These are phyloP conservation scores for Balansia obtecta DNA, from an alignment of 2,329 filamentous ascomycete genomes.

Conservation along the genomic window DNA sequence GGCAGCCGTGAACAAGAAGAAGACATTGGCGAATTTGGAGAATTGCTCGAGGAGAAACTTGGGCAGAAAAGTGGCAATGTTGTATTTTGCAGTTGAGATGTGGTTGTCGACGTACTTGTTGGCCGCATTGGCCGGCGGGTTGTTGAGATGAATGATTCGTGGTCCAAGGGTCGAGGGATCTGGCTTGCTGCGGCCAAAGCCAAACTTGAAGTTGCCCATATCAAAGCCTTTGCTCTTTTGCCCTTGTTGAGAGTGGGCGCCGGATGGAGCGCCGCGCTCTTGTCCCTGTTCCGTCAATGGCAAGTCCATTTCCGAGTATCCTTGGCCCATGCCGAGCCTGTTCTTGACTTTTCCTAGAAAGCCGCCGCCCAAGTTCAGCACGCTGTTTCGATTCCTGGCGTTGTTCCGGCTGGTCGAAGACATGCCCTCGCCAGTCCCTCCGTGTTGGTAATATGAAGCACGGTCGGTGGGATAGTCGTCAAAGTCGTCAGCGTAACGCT, in stretches of 20 bases:
- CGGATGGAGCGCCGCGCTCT: slow-evolving; percentile 24
- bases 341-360: slow-evolving; percentile 80
- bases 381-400: slow-evolving; percentile 74
- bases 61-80: slow-evolving; percentile 79
- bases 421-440: slow-evolving; percentile 47
- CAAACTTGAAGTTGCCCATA: slow-evolving; percentile 77
- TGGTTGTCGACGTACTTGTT: slow-evolving; percentile 96
- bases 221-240: slow-evolving; percentile 47
- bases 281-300: slow-evolving; percentile 67
- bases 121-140: slow-evolving; percentile 75
- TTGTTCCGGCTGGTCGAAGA: slow-evolving; percentile 30
- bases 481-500: slow-evolving; percentile 77
- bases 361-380: slow-evolving; percentile 75
- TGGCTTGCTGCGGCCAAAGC: slow-evolving; percentile 70
- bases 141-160: slow-evolving; percentile 89
- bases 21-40: slow-evolving; percentile 97
- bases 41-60: slow-evolving; percentile 99
- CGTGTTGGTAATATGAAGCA: slow-evolving; percentile 72
- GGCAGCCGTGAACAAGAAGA: slow-evolving; percentile 94
- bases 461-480: slow-evolving; percentile 73
- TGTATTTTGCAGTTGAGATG: slow-evolving; percentile 97
- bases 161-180: slow-evolving; percentile 89
- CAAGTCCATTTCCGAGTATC: slow-evolving; percentile 97
- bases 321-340: slow-evolving; percentile 74
- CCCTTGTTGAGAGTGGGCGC: slow-evolving; percentile 30